phyloP scores from a whole-genome alignment of 2,329 filamentous ascomycete species.

The Metarhizium anisopliae region DNA sequence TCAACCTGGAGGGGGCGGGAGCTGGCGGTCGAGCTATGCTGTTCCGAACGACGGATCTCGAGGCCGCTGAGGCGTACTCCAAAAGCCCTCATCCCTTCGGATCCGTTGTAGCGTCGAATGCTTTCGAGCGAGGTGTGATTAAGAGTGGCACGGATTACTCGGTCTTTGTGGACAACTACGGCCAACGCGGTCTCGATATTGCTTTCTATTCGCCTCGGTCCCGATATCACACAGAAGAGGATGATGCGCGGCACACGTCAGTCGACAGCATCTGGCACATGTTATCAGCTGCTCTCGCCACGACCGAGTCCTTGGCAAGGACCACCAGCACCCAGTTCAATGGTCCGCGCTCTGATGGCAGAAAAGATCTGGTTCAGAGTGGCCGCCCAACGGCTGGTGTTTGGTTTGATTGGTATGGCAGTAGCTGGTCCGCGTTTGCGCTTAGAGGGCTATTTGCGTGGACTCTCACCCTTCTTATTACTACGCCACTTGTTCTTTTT shows the following conservation, averaged over 20 bases:
- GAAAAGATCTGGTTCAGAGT: slow-evolving; percentile 53
- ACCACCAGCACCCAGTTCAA: slow-evolving; percentile 59
- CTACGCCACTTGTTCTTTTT: slow-evolving; percentile 65
- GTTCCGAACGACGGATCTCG: slow-evolving; percentile 80
- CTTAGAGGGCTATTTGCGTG: slow-evolving; percentile 81
- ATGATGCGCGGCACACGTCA: slow-evolving; percentile 75
- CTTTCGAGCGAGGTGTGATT: slow-evolving; percentile 71
- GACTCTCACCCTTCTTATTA: slow-evolving; percentile 74
- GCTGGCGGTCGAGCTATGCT: slow-evolving; percentile 81
- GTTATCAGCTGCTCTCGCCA: slow-evolving; percentile 74
- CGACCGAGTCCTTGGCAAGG: slow-evolving; percentile 61
- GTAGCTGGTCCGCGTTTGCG: slow-evolving; percentile 66
- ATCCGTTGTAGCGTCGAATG: slow-evolving; percentile 71
- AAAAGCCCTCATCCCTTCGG: slow-evolving; percentile 70
- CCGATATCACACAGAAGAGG: slow-evolving; percentile 84
- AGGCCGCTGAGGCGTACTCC: slow-evolving; percentile 73
- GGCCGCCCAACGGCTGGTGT: slow-evolving; percentile 63
- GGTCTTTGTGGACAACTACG: slow-evolving; percentile 68
- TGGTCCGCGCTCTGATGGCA: slow-evolving; percentile 43
- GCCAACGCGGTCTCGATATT: slow-evolving; percentile 81
- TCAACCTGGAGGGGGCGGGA: slow-evolving; percentile 92
- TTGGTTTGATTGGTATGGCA: slow-evolving; percentile 91
- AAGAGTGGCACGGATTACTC: slow-evolving; percentile 84
- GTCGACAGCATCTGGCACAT: slow-evolving; percentile 77
- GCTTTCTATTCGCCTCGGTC: slow-evolving; percentile 83